Percentiles rank a stretch among this genome's conserved stretches.
Evolutionary conservation across 2,329 filamentous ascomycete species (phyloP).

Genomic region (Xylaria polymorpha): DNA sequence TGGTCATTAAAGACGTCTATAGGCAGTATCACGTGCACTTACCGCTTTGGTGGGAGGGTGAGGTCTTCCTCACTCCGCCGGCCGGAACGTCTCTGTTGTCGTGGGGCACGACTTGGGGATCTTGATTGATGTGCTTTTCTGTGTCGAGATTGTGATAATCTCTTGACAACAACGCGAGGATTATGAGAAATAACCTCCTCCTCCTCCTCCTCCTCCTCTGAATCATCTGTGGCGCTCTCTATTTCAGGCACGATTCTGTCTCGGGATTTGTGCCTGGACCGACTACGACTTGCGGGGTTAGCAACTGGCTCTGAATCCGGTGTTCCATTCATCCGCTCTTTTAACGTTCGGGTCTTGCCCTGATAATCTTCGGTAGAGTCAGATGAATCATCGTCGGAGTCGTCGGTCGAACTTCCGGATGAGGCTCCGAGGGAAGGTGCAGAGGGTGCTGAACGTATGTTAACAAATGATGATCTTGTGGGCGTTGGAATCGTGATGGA

Average conservation of each 20-base stretch:
- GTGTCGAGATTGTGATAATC: conserved; percentile 39
- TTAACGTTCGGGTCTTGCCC: conserved; percentile 37
- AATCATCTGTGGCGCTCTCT: conserved; percentile 37
- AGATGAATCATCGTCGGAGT: conserved; percentile 35
- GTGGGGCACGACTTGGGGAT: conserved; percentile 46
- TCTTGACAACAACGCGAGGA: conserved; percentile 38
- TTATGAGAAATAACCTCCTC: conserved; percentile 25
- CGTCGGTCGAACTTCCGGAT: conserved; percentile 53
- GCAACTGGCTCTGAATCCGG: conserved; percentile 40
- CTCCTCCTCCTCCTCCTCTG: conserved; percentile 34
- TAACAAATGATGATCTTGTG: conserved; percentile 52
- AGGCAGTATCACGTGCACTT: conserved; percentile 37
- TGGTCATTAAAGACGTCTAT: conserved; percentile 36
- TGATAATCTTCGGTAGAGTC: conserved; percentile 33
- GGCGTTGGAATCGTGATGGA: conserved; percentile 42
- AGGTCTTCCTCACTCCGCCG: conserved; percentile 44
- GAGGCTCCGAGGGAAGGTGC: conserved; percentile 52
- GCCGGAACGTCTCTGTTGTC: conserved; percentile 40
- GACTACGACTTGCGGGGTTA: conserved; percentile 32
- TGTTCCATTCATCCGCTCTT: conserved; percentile 39
- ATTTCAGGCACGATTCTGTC: conserved; percentile 34
- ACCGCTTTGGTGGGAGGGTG: conserved; percentile 49
- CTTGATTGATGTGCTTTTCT: conserved; percentile 44
- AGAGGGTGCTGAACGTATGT: conserved; percentile 55
- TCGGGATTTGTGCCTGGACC: conserved; percentile 31